phyloP scores from a whole-genome alignment of 1,139 yeast species.

The Hyphopichia pseudoburtonii region DNA sequence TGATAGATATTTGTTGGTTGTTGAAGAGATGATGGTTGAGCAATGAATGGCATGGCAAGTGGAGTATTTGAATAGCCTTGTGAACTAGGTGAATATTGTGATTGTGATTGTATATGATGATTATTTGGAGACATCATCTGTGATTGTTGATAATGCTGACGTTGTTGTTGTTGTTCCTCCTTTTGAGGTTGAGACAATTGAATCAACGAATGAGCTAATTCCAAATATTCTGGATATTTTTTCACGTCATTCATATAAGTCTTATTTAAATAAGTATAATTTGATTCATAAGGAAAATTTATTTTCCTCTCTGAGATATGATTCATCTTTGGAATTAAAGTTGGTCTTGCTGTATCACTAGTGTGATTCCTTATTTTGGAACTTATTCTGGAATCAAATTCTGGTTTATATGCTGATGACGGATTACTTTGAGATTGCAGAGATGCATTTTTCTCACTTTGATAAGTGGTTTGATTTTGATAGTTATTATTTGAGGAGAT shows the following conservation, averaged over 20 bases:
- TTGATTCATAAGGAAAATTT: slow-evolving; percentile 56
- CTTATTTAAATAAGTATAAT: slow-evolving; percentile 50
- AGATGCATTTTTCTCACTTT: slow-evolving; percentile 1
- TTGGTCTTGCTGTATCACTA: slow-evolving; percentile 20
- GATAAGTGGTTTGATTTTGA: neutral
- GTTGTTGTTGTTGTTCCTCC: slow-evolving; percentile 5
- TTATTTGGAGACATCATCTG: neutral
- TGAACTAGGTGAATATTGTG: slow-evolving; percentile 1
- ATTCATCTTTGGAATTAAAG: slow-evolving; percentile 24
- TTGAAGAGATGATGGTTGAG: slow-evolving; percentile 1
- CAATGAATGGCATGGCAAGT: slow-evolving; percentile 4
- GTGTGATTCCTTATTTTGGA: slow-evolving; percentile 26
- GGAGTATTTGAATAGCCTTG: slow-evolving; percentile 8
- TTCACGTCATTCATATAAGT: slow-evolving; percentile 47
- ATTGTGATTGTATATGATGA: neutral
- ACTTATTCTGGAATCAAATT: slow-evolving; percentile 42
- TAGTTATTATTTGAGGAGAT: neutral
- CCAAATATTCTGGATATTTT: slow-evolving; percentile 49
- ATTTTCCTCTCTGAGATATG: slow-evolving; percentile 34
- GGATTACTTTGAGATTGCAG: neutral
- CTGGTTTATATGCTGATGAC: slow-evolving; percentile 28
- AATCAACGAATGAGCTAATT: slow-evolving; percentile 45
- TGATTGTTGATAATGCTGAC: slow-evolving; percentile 5
- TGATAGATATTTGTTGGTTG: slow-evolving; percentile 2
- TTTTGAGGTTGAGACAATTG: slow-evolving; percentile 30